Evolutionary conservation across 2,329 filamentous ascomycete species (phyloP), one percentile per base, ranked within the genome.

Genomic region (Fusarium pseudonygamai): DNA sequence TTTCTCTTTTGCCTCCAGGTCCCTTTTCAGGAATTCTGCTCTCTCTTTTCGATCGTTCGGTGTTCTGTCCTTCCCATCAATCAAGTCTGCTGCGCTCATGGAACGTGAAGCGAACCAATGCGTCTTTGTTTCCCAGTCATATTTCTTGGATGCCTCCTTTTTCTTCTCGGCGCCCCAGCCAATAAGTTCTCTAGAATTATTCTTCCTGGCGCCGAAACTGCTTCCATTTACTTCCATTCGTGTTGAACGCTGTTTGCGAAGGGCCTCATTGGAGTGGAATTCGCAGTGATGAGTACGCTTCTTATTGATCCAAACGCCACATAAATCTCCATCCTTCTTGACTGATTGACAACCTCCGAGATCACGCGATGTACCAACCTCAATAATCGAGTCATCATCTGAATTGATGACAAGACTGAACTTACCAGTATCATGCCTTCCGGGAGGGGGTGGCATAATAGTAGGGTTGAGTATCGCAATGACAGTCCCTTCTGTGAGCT

Each of bases 211-310:
- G 9, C 83, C 83, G 50, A 84, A 88, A 26, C 87, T 88, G 81
- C 91, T 92, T 18, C 87, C 89, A 78, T 95, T 97, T 69, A 98
- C 87, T 78, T 97, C 95, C 85, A 95, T 91, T 40, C 95, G 88
- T 2, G 87, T 85, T 16, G 89, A 85, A 36, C 86, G 85, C 60
- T 79, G 90, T 79, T 93, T 95, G 61, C 91, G 89, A 7, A 98
- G 84, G 32, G 94, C 92, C 32, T 94, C 85, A 76, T 97, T 95
- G 74, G 97, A 90, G 82, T 99, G 96, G 76, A 93, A 99, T 73
- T 97, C 95, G 83, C 96, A 99, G 80, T 93, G 94, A 76, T 97
- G 92, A 0, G 95, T 97, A 77, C 95, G 93, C 60, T 94, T 91
- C 73, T 89, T 90, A 81, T 99, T 96, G 67, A 99, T 87, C 96